Base-by-base conservation (phyloP, 2,329 filamentous ascomycete genomes). In the Leptographium radiaticola region DNA sequence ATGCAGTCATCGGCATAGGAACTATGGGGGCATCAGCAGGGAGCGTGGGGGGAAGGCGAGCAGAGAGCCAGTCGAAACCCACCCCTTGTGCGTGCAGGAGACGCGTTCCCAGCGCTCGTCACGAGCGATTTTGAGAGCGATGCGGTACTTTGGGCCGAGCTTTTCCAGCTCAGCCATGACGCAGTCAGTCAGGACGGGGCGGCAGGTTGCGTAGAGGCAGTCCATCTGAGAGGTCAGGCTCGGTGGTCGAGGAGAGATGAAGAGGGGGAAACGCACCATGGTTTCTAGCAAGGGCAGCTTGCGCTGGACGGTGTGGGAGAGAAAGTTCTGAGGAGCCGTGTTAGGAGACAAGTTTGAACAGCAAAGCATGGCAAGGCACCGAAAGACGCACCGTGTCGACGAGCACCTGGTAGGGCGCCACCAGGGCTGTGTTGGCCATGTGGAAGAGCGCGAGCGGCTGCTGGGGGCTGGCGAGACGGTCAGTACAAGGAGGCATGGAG, bases 31-130 rank as follows among this genome's bases (percentile, higher is more conserved):
- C 25, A 25, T 25, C 25, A 25, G 25, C 25, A 25, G 25, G 25
- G 25, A 3, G 25, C 25, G 25, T 25, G 25, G 30, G 44, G 39
- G 4, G 34, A n/a, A 11, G 25, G n/a, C 2, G 38, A 31, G 33
- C 9, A 45, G n/a, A 45, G 45, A 30, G 20, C 18, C 12, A 2
- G n/a, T 16, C 12, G 13, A 10, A 31, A 50, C 56, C 1, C 13
- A 58, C 62, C 89, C 89, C 69, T 89, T 91, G 73, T 97, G 93
- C 62, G 91, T 87, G 68, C 93, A 98, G 65, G 85, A 81, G 49
- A 95, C 70, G 51, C 90, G 73, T 66, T 91, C 84, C 79, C 88
- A 97, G 57, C 91, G 74, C 68, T 95, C 88, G 66, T 98, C 93
- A 53, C 90, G 75, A 0, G 93, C 93, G 52, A 96, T 89, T 15